These are phyloP conservation scores for Fusarium abutilonis DNA, from an alignment of 2,329 filamentous ascomycete species.

Conservation along the genomic window DNA sequence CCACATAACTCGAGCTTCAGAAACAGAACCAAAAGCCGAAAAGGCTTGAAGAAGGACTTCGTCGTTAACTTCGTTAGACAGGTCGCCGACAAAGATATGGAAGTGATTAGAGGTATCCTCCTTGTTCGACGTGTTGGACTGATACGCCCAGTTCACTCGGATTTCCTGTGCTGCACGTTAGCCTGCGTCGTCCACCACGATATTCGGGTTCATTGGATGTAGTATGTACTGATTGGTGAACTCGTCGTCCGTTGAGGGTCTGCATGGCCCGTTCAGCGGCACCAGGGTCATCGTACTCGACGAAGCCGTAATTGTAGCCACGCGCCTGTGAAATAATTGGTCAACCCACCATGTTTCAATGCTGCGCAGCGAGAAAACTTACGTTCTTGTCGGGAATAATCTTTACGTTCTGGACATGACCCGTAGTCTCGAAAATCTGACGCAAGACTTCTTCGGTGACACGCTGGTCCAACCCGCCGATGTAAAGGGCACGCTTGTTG, in stretches of 20 bases:
- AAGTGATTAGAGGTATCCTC: conserved; percentile 99
- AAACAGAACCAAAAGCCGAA: conserved; percentile 93
- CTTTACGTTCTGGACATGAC: conserved; percentile 98
- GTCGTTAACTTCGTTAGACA: conserved; percentile 99
- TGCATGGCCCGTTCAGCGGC: conserved; percentile 97
- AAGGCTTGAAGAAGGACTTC: conserved; percentile 94
- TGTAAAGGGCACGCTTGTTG: conserved; percentile 97
- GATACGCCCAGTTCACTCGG: conserved; percentile 99
- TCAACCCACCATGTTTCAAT: conserved; percentile 31
- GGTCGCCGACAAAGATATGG: conserved; percentile 97
- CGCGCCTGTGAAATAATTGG: conserved; percentile 73
- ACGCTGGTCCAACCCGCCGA: conserved; percentile 92
- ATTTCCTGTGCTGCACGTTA: conserved; percentile 76
- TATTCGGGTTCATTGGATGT: conserved; percentile 1
- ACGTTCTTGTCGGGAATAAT: conserved; percentile 99
- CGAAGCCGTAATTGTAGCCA: conserved; percentile 98
- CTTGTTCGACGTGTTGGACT: conserved; percentile 92
- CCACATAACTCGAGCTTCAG: conserved; percentile 99
- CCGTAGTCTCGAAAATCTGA: conserved; percentile 98
- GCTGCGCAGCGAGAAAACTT: conserved; percentile 56
- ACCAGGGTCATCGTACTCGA: conserved; percentile 97
- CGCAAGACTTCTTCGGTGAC: conserved; percentile 96
- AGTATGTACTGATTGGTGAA: conserved; percentile 84
- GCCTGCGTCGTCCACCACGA: conserved; percentile 11
- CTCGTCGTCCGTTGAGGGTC: conserved; percentile 92